These are phyloP conservation scores for Crepidotus variabilis DNA, from an alignment of 768 basidiomycete genomes.

Conservation along the genomic window DNA sequence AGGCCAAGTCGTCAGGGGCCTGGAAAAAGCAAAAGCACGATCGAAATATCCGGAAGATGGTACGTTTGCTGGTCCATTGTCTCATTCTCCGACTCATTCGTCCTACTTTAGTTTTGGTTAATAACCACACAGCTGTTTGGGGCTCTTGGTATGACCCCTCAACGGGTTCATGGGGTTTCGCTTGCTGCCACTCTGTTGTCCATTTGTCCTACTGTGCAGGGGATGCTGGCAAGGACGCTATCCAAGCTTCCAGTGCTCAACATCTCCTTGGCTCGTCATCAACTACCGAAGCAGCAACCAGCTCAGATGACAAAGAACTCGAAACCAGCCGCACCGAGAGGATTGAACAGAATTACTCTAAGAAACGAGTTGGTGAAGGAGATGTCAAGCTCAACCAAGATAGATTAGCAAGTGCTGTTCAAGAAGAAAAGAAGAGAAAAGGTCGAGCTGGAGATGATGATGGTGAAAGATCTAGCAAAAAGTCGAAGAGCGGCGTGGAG, in stretches of 20 bases:
- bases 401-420: conserved; percentile 63
- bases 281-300: conserved; percentile 22
- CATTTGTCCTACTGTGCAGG: conserved; percentile 93
- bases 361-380: conserved; percentile 79
- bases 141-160: conserved; percentile 87
- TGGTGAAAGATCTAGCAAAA: conserved; percentile 56
- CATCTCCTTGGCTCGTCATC: conserved; percentile 51
- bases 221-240: conserved; percentile 74
- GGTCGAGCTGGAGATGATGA: conserved; percentile 47
- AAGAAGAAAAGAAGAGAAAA: conserved; percentile 81
- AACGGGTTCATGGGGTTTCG: conserved; percentile 84
- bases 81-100: conserved; percentile 2
- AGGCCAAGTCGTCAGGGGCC: conserved; percentile 88
- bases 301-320: conserved; percentile 21
- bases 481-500: conserved; percentile 47
- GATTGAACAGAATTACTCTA: conserved; percentile 71
- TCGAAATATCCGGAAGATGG: conserved; percentile 98
- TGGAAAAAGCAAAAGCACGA: conserved; percentile 79
- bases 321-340: conserved; percentile 26
- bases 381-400: conserved; percentile 73
- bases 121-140: conserved; percentile 97
- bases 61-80: no score
- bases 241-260: conserved; percentile 71
- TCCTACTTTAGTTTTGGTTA: conserved; percentile 62
- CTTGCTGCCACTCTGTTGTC: conserved; percentile 86